Percentiles rank a stretch among this genome's conserved stretches.
Evolutionary conservation across 345 rosid genomes (phyloP).

Genomic region (Brassica incana): DNA sequence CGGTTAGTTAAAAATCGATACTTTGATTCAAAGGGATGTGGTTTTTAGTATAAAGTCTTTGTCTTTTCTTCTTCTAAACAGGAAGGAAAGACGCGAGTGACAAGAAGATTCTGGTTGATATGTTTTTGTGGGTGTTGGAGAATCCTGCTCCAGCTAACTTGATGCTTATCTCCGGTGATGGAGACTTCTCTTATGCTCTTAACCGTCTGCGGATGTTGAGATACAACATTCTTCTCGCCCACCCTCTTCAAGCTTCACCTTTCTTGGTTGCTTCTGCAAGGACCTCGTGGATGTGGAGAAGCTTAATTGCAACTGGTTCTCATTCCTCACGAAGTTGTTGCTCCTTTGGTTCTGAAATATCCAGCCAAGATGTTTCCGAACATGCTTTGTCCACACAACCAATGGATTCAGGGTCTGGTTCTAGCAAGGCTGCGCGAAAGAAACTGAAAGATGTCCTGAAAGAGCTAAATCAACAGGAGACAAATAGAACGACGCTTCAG

Average conservation of each 20-base stretch:
- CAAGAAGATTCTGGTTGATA: slow-evolving; percentile 80
- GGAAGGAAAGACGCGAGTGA: slow-evolving; percentile 88
- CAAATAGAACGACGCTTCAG: slow-evolving; percentile 40
- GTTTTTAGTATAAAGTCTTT: not conserved
- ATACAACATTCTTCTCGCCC: slow-evolving; percentile 78
- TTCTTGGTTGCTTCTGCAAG: slow-evolving; percentile 67
- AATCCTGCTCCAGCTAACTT: slow-evolving; percentile 80
- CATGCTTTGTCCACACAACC: slow-evolving; percentile 38
- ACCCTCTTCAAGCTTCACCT: slow-evolving; percentile 59
- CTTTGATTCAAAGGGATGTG: not conserved
- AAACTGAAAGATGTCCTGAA: slow-evolving; percentile 35
- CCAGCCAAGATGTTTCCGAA: slow-evolving; percentile 26
- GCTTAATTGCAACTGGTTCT: slow-evolving; percentile 74
- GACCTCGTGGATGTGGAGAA: slow-evolving; percentile 78
- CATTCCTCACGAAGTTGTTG: slow-evolving; percentile 5
- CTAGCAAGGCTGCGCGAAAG: slow-evolving; percentile 34
- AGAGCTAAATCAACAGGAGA: slow-evolving; percentile 40
- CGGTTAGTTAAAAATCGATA: slow-evolving; percentile 37
- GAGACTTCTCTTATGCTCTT: slow-evolving; percentile 82
- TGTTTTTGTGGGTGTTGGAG: slow-evolving; percentile 83
- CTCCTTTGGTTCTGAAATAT: not conserved
- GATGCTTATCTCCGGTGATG: slow-evolving; percentile 74
- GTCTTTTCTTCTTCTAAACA: slow-evolving; percentile 22
- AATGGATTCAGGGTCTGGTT: slow-evolving; percentile 27
- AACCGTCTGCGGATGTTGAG: slow-evolving; percentile 83